Conservation (phyloP, 2,329 filamentous ascomycete genomes). For the Zymoseptoria ardabiliae region DNA sequence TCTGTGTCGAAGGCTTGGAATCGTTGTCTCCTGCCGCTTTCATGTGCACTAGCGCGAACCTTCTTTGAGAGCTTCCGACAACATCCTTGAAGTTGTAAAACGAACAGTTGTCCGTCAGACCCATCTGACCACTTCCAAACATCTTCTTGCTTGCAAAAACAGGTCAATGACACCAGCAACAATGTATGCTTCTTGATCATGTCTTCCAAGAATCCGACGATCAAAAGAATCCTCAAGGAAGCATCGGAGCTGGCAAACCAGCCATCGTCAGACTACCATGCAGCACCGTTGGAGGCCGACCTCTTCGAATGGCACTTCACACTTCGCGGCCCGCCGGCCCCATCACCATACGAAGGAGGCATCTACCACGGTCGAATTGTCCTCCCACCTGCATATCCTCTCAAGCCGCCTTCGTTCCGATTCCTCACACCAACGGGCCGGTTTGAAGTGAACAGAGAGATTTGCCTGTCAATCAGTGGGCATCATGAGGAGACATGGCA, state of each 20-base stretch:
- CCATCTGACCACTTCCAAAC: neutral
- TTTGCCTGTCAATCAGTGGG: slow-evolving; percentile 86
- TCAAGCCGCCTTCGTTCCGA: slow-evolving; percentile 89
- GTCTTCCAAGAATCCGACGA: slow-evolving; percentile 74
- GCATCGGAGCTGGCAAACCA: slow-evolving; percentile 74
- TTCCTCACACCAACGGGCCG: slow-evolving; percentile 87
- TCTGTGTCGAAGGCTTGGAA: neutral
- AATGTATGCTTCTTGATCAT: slow-evolving; percentile 24
- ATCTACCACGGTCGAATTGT: slow-evolving; percentile 95
- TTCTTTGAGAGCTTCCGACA: neutral
- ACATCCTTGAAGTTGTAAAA: neutral
- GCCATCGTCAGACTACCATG: slow-evolving; percentile 79
- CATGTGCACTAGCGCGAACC: neutral
- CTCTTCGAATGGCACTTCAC: slow-evolving; percentile 99
- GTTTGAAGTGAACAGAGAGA: slow-evolving; percentile 95
- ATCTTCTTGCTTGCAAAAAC: neutral
- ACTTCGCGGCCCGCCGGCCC: slow-evolving; percentile 73
- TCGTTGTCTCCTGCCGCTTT: neutral
- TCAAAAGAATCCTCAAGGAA: slow-evolving; percentile 85
- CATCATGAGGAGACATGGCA: slow-evolving; percentile 99
- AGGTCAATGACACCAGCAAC: neutral
- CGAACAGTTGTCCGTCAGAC: neutral
- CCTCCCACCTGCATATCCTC: slow-evolving; percentile 80
- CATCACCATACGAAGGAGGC: slow-evolving; percentile 69
- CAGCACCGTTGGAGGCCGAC: slow-evolving; percentile 76